phyloP scores from a whole-genome alignment of 163 green algal species.

The Trebouxia gelatinosa region DNA sequence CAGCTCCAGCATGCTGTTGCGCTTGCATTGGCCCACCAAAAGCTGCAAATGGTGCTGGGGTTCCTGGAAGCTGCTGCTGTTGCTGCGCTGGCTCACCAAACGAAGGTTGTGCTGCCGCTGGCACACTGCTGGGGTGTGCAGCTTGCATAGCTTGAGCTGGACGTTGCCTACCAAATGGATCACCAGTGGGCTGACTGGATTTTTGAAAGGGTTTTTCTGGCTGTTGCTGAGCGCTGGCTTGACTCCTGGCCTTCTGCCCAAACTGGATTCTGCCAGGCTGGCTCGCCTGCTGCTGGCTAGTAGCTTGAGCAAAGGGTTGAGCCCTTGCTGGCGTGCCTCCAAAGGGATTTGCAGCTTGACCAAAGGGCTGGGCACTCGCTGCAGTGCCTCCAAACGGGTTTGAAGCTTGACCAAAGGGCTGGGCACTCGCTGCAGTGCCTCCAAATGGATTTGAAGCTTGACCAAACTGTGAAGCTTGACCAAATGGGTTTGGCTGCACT shows the following conservation, averaged over 20 bases:
- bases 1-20: not conserved
- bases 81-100: not conserved
- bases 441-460: no score
- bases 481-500: no score
- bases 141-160: not conserved
- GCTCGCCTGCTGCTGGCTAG: not conserved
- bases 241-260: constrained; percentile 1
- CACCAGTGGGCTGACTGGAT: not conserved
- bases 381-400: no score
- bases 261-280: constrained; percentile 18
- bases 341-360: no score
- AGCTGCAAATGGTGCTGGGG: not conserved
- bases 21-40: not conserved
- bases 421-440: no score
- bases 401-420: no score
- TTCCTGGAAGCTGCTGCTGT: not conserved
- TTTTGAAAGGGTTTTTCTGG: no score
- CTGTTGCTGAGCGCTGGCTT: not conserved
- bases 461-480: no score
- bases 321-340: no score
- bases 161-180: constrained; percentile 4
- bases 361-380: no score
- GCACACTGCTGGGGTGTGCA: not conserved
- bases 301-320: not conserved
- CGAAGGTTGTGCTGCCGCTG: not conserved